Percentiles rank a stretch among this genome's conserved stretches.
phyloP scores from a whole-genome alignment of 139 green algal genomes.

The Bryopsis sp. region DNA sequence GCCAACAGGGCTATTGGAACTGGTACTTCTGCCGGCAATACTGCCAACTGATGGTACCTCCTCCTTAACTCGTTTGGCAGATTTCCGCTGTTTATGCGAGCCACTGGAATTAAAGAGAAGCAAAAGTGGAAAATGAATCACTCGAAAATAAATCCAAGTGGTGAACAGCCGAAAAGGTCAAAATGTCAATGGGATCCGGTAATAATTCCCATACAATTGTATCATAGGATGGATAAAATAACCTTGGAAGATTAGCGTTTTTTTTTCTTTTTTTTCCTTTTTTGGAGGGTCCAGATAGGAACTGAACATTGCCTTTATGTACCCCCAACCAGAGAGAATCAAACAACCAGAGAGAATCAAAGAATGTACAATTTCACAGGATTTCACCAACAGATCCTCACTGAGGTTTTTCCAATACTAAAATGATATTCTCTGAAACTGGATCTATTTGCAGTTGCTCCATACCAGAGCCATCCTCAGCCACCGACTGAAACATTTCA shows the following conservation, averaged over 20 bases:
- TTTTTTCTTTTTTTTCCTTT: no score
- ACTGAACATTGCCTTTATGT: no score
- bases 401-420: no score
- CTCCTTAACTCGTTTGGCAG: not conserved
- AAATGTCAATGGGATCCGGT: not conserved
- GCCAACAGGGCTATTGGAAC: slow-evolving; percentile 40
- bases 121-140: not conserved
- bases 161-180: not conserved
- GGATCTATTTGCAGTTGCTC: not conserved
- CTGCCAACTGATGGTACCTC: slow-evolving; percentile 34
- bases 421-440: not conserved
- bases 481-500: not conserved
- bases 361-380: no score
- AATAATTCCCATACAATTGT: no score
- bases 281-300: no score
- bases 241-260: no score
- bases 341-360: no score
- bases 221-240: no score
- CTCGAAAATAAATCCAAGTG: not conserved
- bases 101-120: not conserved
- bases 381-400: no score
- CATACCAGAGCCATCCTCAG: not conserved
- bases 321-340: no score
- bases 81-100: not conserved
- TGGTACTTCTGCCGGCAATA: slow-evolving; percentile 50